Evolutionary conservation across 2,329 filamentous ascomycete genomes (phyloP), one percentile per base, ranked within the genome.

Genomic region (Domatiomyces globalis): DNA sequence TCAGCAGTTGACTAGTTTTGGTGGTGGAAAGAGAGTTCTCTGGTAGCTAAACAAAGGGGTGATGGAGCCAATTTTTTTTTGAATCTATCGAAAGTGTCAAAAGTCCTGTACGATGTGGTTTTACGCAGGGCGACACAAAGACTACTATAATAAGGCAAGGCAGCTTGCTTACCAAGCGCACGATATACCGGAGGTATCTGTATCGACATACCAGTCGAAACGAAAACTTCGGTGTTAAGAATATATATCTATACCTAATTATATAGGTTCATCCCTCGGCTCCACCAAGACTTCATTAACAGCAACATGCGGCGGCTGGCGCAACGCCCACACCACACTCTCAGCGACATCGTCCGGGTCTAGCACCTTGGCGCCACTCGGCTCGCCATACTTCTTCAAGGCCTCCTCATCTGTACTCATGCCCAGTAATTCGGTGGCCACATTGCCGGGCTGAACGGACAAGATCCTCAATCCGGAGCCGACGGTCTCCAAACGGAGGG

Each of bases 281-380:
- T 87, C 84, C 63, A 90, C 84, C 64, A 90, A 65, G 3, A 90
- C 75, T 70, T 90, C 85, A 58, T 90, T 90, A 1, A 90, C 81
- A 43, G 83, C 78, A 44, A 89, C 84, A 67, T 89, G 81, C 50
- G 77, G 73, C 0, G 85, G 84, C 71, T 88, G 84, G 54, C 76
- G 77, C 17, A 90, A 69, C 1, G 85, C 85, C 66, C 82, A 88
- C 3, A 88, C 73, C 61, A 90, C 86, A 9, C 82, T 76, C 9
- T 71, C 73, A 0, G 85, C 85, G 12, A 89, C 80, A 65, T 90
- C 84, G 47, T 81, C 77, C 0, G 85, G 72, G 57, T 83, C 77
- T n/a, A 90, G 67, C 39, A 89, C 81, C 73, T 84, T 80, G 1
- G 85, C 84, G 0, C 85, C 85, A 2, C 80, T 76, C 2, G 84